Percentiles rank a stretch among this genome's conserved stretches.
phyloP scores from a whole-genome alignment of 441 rosid genomes.

The Populus tomentosa region DNA sequence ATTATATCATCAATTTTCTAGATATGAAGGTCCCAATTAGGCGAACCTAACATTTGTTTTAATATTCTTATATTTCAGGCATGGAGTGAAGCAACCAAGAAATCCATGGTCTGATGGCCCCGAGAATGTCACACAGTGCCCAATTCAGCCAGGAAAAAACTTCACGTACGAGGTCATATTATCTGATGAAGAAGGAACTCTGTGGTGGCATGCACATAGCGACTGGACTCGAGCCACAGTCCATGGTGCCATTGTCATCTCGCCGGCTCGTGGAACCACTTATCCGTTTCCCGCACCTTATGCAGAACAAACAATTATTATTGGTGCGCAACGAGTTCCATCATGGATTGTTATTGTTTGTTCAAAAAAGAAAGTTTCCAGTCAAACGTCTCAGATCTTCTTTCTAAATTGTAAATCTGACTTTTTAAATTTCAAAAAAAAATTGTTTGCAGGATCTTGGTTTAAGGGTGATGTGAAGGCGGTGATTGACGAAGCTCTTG shows the following conservation, averaged over 20 bases:
- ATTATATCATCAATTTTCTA: neutral
- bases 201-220: slow-evolving; percentile 32
- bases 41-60: neutral
- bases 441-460: slow-evolving; percentile 8
- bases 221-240: slow-evolving; percentile 27
- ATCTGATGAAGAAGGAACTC: slow-evolving; percentile 23
- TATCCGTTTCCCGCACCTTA: slow-evolving; percentile 15
- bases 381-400: neutral
- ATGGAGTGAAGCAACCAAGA: slow-evolving; percentile 26
- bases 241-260: slow-evolving; percentile 23
- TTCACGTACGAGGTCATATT: slow-evolving; percentile 15
- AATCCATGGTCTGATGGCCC: slow-evolving; percentile 36
- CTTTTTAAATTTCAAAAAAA: neutral
- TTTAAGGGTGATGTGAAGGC: slow-evolving; percentile 26
- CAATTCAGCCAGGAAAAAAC: slow-evolving; percentile 20
- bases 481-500: slow-evolving; percentile 12
- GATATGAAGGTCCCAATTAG: neutral
- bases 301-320: slow-evolving; percentile 11
- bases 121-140: slow-evolving; percentile 28
- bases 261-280: slow-evolving; percentile 7
- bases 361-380: neutral
- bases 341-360: neutral
- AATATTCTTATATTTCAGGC: slow-evolving; percentile 15
- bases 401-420: neutral
- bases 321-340: slow-evolving; percentile 7